phyloP scores from a whole-genome alignment of 148 eudicot genomes.

The Chenopodium quinoa region DNA sequence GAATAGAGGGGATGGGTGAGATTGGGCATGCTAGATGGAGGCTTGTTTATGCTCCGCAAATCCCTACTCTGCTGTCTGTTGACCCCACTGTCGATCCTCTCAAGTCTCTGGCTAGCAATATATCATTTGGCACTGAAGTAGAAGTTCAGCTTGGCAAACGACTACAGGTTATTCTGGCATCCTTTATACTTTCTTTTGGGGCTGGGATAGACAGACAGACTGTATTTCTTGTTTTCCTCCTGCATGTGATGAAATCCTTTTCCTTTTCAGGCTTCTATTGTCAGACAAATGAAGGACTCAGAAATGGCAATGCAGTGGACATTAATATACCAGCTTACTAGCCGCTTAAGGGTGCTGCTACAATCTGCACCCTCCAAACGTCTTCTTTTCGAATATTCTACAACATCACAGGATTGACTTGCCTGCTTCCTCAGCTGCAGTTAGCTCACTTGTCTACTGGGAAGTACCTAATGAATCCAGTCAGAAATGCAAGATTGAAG shows the following conservation, averaged over 20 bases:
- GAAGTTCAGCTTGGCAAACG: constrained; percentile 99
- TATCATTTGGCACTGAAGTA: constrained; percentile 96
- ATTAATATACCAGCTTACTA: constrained; percentile 93
- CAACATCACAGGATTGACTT: constrained; percentile 73
- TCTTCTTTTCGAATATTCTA: constrained; percentile 88
- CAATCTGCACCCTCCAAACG: constrained; percentile 96
- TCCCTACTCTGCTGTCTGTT: constrained; percentile 91
- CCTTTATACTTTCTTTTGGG: constrained; percentile 10
- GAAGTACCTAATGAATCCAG: not conserved
- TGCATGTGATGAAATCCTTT: constrained; percentile 9
- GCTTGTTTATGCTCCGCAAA: constrained; percentile 97
- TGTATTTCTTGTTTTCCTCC: not conserved
- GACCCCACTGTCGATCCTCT: constrained; percentile 96
- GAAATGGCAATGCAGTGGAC: constrained; percentile 99
- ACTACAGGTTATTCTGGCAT: constrained; percentile 62
- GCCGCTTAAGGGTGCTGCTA: constrained; percentile 85
- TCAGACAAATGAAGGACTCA: constrained; percentile 96
- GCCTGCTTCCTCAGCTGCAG: not conserved
- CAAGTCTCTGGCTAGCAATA: constrained; percentile 91
- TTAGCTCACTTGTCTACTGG: not conserved
- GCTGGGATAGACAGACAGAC: not conserved
- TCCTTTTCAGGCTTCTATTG: constrained; percentile 74
- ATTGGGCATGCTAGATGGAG: constrained; percentile 99
- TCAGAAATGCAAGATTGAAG: constrained; percentile 2
- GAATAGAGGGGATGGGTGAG: constrained; percentile 96